Evolutionary conservation across 1,284 basidiomycete species (phyloP).

Genomic region (Melampsora larici-populina): DNA sequence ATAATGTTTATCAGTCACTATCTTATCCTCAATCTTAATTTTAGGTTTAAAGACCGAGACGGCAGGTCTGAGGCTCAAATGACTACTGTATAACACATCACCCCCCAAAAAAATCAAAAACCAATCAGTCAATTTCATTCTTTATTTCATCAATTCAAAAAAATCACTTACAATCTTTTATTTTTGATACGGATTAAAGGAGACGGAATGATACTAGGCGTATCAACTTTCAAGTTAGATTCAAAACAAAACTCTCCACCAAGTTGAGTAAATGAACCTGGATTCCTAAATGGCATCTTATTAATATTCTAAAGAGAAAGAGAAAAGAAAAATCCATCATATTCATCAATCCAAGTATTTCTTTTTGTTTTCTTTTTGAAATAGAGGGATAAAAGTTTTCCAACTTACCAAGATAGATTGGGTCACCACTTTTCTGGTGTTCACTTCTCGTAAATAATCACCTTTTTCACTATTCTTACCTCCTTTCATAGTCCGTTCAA

Average conservation of each 20-base stretch:
- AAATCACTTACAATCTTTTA: background rate
- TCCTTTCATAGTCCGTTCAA: background rate
- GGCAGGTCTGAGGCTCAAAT: background rate
- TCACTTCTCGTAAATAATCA: background rate
- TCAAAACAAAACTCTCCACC: conserved; percentile 37
- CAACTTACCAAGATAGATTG: background rate
- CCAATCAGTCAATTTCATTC: background rate
- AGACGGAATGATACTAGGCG: background rate
- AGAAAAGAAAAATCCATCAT: background rate
- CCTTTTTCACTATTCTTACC: background rate
- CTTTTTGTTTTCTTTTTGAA: background rate
- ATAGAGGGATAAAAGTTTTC: background rate
- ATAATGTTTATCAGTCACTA: background rate
- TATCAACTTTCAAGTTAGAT: background rate
- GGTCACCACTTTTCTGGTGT: background rate
- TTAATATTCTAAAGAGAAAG: background rate
- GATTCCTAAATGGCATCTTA: conserved; percentile 12
- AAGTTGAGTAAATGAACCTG: conserved; percentile 28
- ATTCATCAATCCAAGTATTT: background rate
- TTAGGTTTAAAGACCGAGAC: background rate
- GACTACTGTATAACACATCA: background rate
- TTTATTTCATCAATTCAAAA: background rate
- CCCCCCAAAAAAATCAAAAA: background rate
- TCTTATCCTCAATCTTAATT: background rate
- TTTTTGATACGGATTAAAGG: background rate